Evolutionary conservation across 495 filamentous ascomycete species (phyloP), one percentile per base, ranked within the genome.

Genomic region (Penicillium robsamsonii): DNA sequence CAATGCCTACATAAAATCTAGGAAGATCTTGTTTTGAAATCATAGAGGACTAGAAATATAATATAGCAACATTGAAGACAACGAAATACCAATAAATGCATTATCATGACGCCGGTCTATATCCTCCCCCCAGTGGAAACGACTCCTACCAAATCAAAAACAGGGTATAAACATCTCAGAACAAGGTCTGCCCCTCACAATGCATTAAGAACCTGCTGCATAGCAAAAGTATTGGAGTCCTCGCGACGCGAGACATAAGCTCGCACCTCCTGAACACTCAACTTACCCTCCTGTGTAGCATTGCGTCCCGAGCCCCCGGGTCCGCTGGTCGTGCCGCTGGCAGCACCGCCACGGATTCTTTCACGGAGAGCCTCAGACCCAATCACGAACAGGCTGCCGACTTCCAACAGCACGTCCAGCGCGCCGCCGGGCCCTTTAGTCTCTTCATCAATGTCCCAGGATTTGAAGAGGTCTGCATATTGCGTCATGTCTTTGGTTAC

Each of bases 301-400:
- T 61, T 59, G 9, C 73, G 70, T 25, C 65, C 60, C 24, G 69
- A 49, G 10, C 56, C 55, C 9, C 61, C 53, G 27, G 62, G 18
- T 24, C 56, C 61, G 8, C 65, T 63, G 4, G 66, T 59, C 13
- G 67, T 62, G 35, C 63, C 60, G 46, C 57, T 71, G 38, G 68
- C 70, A 38, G 67, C 71, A 56, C 69, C 69, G 25, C 77, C 81
- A 56, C 87, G 83, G 67, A 96, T 74, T 50, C 90, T 79, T 74
- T 96, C 92, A 43, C 86, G 80, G 53, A 97, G 74, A 31, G 91
- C 92, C 75, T 97, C 92, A 12, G 88, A 85, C 18, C 91, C 90
- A 72, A 97, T 91, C 40, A 97, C 94, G 66, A 97, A 99, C 45
- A 99, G 72, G 70, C 90, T 96, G n/a, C 91, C 93, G 56, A 99